phyloP scores from a whole-genome alignment of 305 asterid genomes.

The Solanum hybrid region DNA sequence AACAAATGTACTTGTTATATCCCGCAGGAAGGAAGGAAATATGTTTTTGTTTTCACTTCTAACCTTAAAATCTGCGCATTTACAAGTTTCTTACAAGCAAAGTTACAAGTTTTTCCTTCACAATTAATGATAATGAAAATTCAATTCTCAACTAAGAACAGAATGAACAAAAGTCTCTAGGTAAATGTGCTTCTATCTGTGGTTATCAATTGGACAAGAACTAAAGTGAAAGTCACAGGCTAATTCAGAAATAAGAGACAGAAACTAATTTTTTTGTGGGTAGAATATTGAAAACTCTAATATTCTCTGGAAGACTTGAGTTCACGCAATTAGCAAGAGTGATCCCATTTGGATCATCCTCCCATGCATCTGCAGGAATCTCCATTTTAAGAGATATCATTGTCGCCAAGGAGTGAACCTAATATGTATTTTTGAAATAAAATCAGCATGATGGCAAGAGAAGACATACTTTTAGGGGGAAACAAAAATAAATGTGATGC shows the following conservation, averaged over 20 bases:
- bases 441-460: constrained; percentile 1
- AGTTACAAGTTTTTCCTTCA: too few relatives aligned
- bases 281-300: constrained; percentile 80
- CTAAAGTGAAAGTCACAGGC: not conserved
- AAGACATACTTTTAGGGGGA: not conserved
- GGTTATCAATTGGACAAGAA: not conserved
- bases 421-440: constrained; percentile 11
- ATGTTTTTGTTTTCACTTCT: not conserved
- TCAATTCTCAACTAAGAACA: not conserved
- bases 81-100: too few relatives aligned
- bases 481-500: not conserved
- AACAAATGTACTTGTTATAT: not conserved
- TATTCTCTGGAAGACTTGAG: constrained; percentile 58
- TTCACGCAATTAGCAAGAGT: constrained; percentile 56
- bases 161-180: not conserved
- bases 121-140: not conserved
- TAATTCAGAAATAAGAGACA: not conserved
- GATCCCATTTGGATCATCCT: constrained; percentile 76
- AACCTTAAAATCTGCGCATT: too few relatives aligned
- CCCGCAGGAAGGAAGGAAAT: not conserved
- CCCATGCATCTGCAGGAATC: constrained; percentile 86
- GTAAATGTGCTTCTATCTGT: not conserved
- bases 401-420: constrained; percentile 95
- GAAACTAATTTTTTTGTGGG: constrained; percentile 71
- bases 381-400: constrained; percentile 87